Evolutionary conservation across 2,329 filamentous ascomycete genomes (phyloP).

Genomic region (Penicillium psychrosexuale): DNA sequence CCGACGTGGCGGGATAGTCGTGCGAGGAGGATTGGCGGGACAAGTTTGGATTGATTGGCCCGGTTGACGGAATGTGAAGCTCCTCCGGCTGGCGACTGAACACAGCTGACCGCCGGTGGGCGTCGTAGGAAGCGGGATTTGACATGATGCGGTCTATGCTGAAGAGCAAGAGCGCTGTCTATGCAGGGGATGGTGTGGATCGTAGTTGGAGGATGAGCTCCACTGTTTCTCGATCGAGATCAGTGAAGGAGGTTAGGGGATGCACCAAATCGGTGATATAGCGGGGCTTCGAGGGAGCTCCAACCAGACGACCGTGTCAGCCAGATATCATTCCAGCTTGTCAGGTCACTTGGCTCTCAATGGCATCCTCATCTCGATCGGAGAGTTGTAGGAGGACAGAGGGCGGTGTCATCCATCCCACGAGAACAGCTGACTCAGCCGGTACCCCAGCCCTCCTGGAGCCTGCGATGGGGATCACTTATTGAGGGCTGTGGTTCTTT

Average conservation of each 20-base stretch:
- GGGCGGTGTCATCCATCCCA: constrained; percentile 4
- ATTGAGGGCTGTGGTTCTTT: not conserved
- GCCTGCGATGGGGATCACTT: constrained; percentile 2
- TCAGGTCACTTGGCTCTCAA: constrained; percentile 40
- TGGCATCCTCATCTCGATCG: constrained; percentile 19
- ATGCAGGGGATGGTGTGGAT: constrained; percentile 12
- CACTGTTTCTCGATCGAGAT: constrained; percentile 10
- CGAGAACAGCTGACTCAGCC: constrained; percentile 3
- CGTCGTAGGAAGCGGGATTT: constrained; percentile 50
- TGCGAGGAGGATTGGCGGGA: constrained; percentile 44
- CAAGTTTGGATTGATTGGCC: constrained; percentile 37
- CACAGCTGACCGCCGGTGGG: constrained; percentile 48
- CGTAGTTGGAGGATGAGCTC: constrained; percentile 16
- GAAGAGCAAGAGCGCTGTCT: constrained; percentile 14
- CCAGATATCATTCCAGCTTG: constrained; percentile 11
- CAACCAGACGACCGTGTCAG: constrained; percentile 39
- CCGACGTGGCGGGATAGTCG: constrained; percentile 47
- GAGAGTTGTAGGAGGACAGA: constrained; percentile 4
- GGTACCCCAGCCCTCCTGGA: not conserved
- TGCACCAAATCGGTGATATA: constrained; percentile 21
- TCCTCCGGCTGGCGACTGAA: constrained; percentile 54
- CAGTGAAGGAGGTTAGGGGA: constrained; percentile 2
- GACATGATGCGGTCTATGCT: constrained; percentile 33
- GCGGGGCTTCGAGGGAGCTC: constrained; percentile 43
- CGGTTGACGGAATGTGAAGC: constrained; percentile 51